Conservation (phyloP, 129 eudicot genomes). For the Mikania micrantha region DNA sequence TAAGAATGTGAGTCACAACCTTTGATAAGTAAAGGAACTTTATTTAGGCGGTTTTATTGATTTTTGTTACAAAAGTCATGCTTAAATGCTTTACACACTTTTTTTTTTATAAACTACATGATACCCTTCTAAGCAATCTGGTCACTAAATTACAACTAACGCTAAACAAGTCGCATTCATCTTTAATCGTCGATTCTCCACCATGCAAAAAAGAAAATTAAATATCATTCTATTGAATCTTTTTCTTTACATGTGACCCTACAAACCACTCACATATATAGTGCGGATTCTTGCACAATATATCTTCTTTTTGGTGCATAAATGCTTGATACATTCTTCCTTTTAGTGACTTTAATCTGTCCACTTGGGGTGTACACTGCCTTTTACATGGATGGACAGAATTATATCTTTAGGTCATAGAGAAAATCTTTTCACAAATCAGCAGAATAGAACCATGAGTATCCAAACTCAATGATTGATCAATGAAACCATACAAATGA, state of each 20-base stretch:
- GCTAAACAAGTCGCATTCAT: neutral
- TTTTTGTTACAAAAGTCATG: too few species aligned
- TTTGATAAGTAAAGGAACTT: too few species aligned
- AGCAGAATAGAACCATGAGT: neutral
- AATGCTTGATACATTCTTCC: conserved; percentile 19
- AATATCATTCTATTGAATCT: conserved; percentile 28
- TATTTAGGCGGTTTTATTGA: too few species aligned
- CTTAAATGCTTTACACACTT: too few species aligned
- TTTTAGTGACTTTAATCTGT: conserved; percentile 23
- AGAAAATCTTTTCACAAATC: too few species aligned
- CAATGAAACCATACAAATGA: neutral
- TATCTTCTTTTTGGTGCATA: conserved; percentile 4
- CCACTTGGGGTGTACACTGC: conserved; percentile 27
- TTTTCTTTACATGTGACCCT: conserved; percentile 34
- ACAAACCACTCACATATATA: conserved; percentile 34
- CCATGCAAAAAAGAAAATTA: conserved; percentile 26
- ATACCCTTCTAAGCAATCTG: too few species aligned
- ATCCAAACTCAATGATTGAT: conserved; percentile 1
- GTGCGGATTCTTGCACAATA: conserved; percentile 6
- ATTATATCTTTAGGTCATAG: conserved; percentile 9
- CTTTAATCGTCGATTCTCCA: conserved; percentile 53
- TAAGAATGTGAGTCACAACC: too few species aligned
- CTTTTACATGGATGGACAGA: neutral
- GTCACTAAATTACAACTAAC: too few species aligned
- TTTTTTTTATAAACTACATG: too few species aligned